These are phyloP conservation scores for Amphirosellinia nigrospora DNA, from an alignment of 495 filamentous ascomycete genomes.

Conservation along the genomic window DNA sequence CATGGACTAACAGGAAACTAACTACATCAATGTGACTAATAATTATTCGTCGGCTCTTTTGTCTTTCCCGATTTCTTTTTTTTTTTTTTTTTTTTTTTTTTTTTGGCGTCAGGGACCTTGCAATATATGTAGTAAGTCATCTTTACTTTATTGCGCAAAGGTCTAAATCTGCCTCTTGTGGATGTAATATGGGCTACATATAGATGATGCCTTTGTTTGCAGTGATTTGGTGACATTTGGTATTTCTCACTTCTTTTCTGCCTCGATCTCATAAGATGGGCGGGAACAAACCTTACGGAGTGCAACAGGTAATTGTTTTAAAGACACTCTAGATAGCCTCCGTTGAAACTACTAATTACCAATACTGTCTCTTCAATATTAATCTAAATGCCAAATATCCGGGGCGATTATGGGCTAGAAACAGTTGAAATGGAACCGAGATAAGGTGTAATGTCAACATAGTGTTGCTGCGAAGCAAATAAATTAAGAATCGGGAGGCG, in stretches of 20 bases:
- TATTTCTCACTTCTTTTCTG: background rate
- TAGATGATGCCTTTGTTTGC: too few species aligned
- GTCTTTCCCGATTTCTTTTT: too few species aligned
- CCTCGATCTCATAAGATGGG: background rate
- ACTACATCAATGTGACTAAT: too few species aligned
- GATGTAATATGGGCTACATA: too few species aligned
- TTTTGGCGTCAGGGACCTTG: background rate
- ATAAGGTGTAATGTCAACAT: background rate
- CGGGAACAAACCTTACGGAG: background rate
- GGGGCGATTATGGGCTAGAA: background rate
- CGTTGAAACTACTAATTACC: background rate
- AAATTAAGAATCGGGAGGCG: background rate
- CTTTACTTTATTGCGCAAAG: background rate
- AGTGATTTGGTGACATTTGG: too few species aligned
- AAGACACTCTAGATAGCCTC: too few species aligned
- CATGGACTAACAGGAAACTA: too few species aligned
- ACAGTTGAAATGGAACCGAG: background rate
- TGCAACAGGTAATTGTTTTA: background rate
- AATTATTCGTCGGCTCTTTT: too few species aligned
- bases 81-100: background rate
- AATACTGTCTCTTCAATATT: background rate
- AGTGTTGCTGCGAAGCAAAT: background rate
- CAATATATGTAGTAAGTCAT: background rate
- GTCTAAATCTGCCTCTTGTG: too few species aligned
- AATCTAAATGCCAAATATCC: background rate